Conservation (phyloP, 106 monocot genomes). For the Dendrobium nobile region DNA sequence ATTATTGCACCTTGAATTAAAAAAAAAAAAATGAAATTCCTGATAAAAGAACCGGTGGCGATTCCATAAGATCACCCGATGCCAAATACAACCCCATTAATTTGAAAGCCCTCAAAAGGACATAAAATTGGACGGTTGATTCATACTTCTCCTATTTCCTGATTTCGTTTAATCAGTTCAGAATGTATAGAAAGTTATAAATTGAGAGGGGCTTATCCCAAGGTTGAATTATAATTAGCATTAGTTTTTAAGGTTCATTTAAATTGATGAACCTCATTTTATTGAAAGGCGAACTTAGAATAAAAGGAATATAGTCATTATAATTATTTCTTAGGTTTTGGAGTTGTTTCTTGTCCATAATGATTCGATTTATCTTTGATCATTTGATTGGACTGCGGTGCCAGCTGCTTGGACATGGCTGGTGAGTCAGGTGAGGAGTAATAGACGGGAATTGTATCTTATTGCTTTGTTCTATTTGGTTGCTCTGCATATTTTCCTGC, state of each 20-base stretch:
- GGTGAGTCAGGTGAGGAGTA: background rate
- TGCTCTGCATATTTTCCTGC: background rate
- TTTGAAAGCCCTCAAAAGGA: too few relatives aligned
- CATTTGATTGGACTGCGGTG: background rate
- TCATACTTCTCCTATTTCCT: too few relatives aligned
- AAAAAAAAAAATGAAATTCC: too few relatives aligned
- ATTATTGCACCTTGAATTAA: too few relatives aligned
- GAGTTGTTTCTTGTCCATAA: background rate
- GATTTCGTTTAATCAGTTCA: too few relatives aligned
- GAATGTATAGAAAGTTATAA: too few relatives aligned
- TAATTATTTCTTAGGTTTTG: too few relatives aligned
- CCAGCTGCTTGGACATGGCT: background rate
- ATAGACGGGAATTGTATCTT: background rate
- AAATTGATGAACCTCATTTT: background rate
- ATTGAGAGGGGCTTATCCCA: background rate
- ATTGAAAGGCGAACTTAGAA: background rate
- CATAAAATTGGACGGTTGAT: too few relatives aligned
- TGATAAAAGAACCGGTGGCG: too few relatives aligned
- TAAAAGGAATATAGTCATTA: background rate
- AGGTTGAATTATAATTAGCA: background rate
- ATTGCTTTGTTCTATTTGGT: background rate
- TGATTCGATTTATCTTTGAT: background rate
- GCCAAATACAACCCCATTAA: too few relatives aligned
- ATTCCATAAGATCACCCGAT: too few relatives aligned
- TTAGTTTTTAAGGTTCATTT: background rate